Evolutionary conservation across 441 rosid genomes (phyloP).

Genomic region (Populus tomentosa): DNA sequence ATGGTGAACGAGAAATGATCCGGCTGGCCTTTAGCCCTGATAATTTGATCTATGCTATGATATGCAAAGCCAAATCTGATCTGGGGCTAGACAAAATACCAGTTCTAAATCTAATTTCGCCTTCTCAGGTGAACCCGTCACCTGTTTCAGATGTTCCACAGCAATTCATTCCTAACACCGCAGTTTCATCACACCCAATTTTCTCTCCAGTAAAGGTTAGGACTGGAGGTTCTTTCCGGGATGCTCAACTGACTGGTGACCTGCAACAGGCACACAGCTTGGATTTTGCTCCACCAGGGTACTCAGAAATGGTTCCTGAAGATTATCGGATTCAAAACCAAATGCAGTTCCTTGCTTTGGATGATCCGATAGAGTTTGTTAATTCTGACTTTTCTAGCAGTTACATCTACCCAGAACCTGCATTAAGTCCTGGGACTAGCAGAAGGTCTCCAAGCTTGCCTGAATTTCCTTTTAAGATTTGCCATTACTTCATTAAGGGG

Average conservation of each 20-base stretch:
- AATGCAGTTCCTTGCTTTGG: slow-evolving; percentile 45
- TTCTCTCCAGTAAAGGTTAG: slow-evolving; percentile 26
- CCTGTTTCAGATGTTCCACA: slow-evolving; percentile 32
- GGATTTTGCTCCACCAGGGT: slow-evolving; percentile 32
- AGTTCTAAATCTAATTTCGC: slow-evolving; percentile 32
- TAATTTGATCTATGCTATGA: slow-evolving; percentile 44
- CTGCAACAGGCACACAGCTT: slow-evolving; percentile 28
- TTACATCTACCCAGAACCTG: slow-evolving; percentile 41
- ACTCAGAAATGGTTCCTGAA: slow-evolving; percentile 31
- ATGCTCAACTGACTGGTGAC: slow-evolving; percentile 20
- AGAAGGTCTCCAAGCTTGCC: slow-evolving; percentile 68
- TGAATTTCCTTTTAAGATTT: slow-evolving; percentile 70
- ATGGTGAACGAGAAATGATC: slow-evolving; percentile 75
- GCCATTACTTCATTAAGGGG: slow-evolving; percentile 81
- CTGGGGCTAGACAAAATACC: slow-evolving; percentile 41
- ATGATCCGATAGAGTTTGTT: slow-evolving; percentile 42
- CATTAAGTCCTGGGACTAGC: slow-evolving; percentile 43
- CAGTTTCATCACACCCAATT: slow-evolving; percentile 20
- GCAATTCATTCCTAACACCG: slow-evolving; percentile 32
- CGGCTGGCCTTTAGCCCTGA: slow-evolving; percentile 83
- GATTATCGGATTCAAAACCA: slow-evolving; percentile 41
- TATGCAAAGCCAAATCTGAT: slow-evolving; percentile 60
- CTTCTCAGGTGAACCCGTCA: slow-evolving; percentile 30
- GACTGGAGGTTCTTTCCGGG: slow-evolving; percentile 34
- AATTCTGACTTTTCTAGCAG: slow-evolving; percentile 44